Conservation (phyloP, 768 basidiomycete species). For the Trametes gibbosa region DNA sequence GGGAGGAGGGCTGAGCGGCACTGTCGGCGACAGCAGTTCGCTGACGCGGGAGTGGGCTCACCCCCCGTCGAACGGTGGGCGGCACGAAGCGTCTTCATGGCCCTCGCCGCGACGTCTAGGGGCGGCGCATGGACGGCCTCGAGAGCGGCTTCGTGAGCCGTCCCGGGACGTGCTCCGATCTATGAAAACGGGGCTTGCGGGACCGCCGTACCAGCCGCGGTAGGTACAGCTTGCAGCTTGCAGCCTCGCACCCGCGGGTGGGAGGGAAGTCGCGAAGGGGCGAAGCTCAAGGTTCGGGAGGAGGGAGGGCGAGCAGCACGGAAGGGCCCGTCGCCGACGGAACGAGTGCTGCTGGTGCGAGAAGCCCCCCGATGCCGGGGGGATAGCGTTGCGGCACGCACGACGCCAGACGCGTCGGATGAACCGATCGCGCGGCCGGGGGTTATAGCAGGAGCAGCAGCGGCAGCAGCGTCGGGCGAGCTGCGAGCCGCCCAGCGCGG, state of each 20-base stretch:
- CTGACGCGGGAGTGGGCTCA: not conserved
- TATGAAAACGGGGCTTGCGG: no score
- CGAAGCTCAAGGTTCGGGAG: no score
- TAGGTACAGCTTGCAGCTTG: no score
- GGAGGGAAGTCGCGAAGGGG: no score
- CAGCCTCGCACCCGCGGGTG: not conserved
- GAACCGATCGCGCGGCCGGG: not conserved
- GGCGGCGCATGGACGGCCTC: no score
- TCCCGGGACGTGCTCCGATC: no score
- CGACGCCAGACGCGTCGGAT: not conserved
- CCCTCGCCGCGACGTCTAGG: not conserved
- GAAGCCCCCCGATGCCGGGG: constrained; percentile 1
- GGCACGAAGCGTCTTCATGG: not conserved
- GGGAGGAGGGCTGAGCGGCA: no score
- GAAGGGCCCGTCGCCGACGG: no score
- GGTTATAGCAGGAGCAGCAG: not conserved
- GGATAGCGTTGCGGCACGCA: constrained; percentile 5
- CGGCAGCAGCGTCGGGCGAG: not conserved
- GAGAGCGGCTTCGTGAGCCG: no score
- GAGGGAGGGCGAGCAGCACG: no score
- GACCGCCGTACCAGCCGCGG: no score
- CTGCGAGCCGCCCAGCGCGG: not conserved
- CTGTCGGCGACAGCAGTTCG: not conserved
- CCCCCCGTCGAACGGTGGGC: not conserved
- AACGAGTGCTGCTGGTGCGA: not conserved